Percentiles rank a stretch among this genome's conserved stretches.
Conservation (phyloP, 2,329 filamentous ascomycete species). For the Scopulariopsis brevicaulis region DNA sequence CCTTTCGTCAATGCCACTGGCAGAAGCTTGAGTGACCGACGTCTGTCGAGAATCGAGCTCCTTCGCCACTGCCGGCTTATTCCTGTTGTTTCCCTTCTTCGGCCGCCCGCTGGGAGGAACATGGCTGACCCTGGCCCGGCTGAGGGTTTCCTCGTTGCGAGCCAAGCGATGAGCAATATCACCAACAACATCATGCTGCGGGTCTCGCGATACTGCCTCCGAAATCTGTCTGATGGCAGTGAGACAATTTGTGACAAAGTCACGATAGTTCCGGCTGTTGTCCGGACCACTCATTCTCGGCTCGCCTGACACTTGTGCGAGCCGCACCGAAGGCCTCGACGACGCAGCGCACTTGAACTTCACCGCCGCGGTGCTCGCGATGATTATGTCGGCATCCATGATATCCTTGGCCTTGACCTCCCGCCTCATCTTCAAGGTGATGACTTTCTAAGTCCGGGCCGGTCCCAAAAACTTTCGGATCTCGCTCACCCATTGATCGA, state of each 20-base stretch:
- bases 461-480: constrained; percentile 17
- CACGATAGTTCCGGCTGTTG: constrained; percentile 4
- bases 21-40: neutral
- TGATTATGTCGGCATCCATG: constrained; percentile 22
- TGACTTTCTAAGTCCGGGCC: constrained; percentile 8
- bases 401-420: constrained; percentile 10
- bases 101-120: constrained; percentile 6
- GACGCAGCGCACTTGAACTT: neutral
- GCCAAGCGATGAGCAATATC: neutral
- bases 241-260: constrained; percentile 1
- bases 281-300: constrained; percentile 7
- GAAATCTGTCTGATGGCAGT: neutral
- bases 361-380: constrained; percentile 15
- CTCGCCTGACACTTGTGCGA: constrained; percentile 7
- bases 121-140: neutral
- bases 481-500: constrained; percentile 25
- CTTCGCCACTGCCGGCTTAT: neutral
- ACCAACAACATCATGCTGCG: neutral
- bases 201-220: neutral
- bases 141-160: neutral
- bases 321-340: neutral
- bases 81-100: neutral
- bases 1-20: neutral
- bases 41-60: neutral
- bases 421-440: constrained; percentile 12